Evolutionary conservation across 768 basidiomycete species (phyloP), one percentile per base, ranked within the genome.

Genomic region (Leucosporidium scottii): DNA sequence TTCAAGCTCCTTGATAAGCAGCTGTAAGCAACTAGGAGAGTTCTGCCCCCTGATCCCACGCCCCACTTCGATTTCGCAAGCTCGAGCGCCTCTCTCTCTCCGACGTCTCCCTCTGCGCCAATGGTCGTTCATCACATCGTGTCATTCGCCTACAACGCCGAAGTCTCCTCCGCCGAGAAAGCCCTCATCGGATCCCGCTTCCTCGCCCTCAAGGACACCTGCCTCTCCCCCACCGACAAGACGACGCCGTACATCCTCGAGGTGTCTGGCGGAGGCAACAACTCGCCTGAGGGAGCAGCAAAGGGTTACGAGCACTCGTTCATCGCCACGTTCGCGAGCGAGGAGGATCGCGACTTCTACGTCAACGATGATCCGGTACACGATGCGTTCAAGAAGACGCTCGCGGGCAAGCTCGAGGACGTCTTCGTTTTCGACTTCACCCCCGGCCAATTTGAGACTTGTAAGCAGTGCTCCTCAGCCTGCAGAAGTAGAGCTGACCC

Each of bases 301-400:
- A 65, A 69, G n/a, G 77, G 76, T 10, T 74, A 75, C 61, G 76
- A 76, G 62, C 62, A 66, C 36, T 39, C 64, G n/a, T 69, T 58
- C 21, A 62, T 70, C 31, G 61, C 70, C 20, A 58, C 49, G 21
- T 69, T 65, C 48, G 36, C 73, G 61, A 62, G 50, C 17, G 54
- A 53, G 3, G 66, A 74, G 21, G 75, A 76, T 39, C 65, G 74
- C 5, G 72, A 75, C 20, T 77, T 73, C 54, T 78, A 78, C 59
- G 39, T 76, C 34, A 65, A 64, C 39, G 28, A 72, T 27, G 76
- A 77, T 51, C 69, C 73, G 21, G 74, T 68, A 3, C 78, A 78
- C 60, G 30, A 69, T 0, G 61, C 56, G 0, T 78, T 78, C 76
- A 77, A 77, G 64, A 74, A 70, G 59, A 44, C 39, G 10, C 39